phyloP scores from a whole-genome alignment of 2,329 filamentous ascomycete species.

The Fusarium solani-melongenae region DNA sequence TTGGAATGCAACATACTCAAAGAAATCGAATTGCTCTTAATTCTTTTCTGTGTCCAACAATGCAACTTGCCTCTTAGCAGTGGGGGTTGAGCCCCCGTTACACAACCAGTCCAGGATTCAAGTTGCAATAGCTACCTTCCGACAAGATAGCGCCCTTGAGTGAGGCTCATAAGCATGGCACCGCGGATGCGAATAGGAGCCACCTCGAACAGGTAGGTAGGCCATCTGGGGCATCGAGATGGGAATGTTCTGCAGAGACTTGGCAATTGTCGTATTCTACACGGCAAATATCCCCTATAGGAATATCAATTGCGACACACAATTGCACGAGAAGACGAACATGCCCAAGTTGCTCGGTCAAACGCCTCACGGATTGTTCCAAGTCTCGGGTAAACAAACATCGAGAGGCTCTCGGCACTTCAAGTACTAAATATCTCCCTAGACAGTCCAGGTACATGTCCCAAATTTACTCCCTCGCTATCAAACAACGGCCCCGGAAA shows the following conservation, averaged over 20 bases:
- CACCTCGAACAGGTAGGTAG: no score
- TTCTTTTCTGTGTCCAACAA: no score
- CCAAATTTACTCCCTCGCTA: not conserved
- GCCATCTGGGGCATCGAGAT: not conserved
- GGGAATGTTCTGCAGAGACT: not conserved
- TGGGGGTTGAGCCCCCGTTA: not conserved
- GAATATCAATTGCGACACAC: not conserved
- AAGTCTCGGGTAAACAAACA: not conserved
- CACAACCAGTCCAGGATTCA: not conserved
- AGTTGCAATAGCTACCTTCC: not conserved
- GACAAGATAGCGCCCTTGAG: not conserved
- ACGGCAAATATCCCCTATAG: not conserved
- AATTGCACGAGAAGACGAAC: not conserved
- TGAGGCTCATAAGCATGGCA: no score
- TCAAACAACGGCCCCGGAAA: not conserved
- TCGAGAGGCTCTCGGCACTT: not conserved
- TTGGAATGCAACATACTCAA: no score
- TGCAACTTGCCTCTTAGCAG: not conserved
- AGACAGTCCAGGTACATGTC: not conserved
- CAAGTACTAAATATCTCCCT: not conserved
- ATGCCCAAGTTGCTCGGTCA: not conserved
- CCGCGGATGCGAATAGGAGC: no score
- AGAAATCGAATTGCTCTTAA: no score
- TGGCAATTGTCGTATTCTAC: not conserved
- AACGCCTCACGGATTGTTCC: not conserved